phyloP scores from a whole-genome alignment of 768 basidiomycete species.

The Phlebiopsis gigantea region DNA sequence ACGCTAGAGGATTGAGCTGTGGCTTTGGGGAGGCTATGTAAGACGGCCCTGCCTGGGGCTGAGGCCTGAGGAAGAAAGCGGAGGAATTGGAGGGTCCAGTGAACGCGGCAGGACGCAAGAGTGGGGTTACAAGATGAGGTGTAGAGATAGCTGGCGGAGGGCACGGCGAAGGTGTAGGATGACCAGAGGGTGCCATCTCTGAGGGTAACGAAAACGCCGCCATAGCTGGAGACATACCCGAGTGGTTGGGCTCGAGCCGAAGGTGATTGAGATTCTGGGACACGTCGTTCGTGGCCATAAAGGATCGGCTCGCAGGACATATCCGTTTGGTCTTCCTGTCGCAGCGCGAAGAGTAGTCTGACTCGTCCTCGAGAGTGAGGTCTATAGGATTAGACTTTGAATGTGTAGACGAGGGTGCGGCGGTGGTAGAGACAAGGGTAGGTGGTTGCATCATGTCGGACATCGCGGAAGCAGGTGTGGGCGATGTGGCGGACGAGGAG shows the following conservation, averaged over 20 bases:
- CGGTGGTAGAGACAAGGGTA: neutral
- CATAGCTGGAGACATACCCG: slow-evolving; percentile 27
- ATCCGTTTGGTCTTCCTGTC: slow-evolving; percentile 19
- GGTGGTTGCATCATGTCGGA: slow-evolving; percentile 8
- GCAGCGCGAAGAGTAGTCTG: slow-evolving; percentile 27
- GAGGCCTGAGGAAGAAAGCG: slow-evolving; percentile 20
- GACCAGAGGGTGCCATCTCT: neutral
- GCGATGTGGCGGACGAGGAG: neutral
- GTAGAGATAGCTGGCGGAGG: slow-evolving; percentile 4
- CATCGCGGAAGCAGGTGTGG: slow-evolving; percentile 3
- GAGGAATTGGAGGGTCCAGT: slow-evolving; percentile 38
- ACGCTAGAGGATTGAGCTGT: neutral
- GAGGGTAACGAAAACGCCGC: slow-evolving; percentile 22
- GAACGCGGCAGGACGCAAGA: slow-evolving; percentile 35
- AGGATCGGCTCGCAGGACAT: slow-evolving; percentile 16
- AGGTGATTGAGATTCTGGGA: slow-evolving; percentile 1
- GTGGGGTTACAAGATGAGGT: slow-evolving; percentile 35
- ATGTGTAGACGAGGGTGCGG: slow-evolving; percentile 15
- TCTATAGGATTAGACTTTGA: slow-evolving; percentile 57
- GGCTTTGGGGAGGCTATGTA: neutral
- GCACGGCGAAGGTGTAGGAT: neutral
- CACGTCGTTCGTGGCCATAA: slow-evolving; percentile 17
- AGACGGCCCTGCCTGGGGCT: neutral
- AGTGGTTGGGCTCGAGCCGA: slow-evolving; percentile 10
- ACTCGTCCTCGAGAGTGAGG: slow-evolving; percentile 68